Evolutionary conservation across 257 asterid species (phyloP), one percentile per base, ranked within the genome.

Genomic region (Capsicum baccatum): DNA sequence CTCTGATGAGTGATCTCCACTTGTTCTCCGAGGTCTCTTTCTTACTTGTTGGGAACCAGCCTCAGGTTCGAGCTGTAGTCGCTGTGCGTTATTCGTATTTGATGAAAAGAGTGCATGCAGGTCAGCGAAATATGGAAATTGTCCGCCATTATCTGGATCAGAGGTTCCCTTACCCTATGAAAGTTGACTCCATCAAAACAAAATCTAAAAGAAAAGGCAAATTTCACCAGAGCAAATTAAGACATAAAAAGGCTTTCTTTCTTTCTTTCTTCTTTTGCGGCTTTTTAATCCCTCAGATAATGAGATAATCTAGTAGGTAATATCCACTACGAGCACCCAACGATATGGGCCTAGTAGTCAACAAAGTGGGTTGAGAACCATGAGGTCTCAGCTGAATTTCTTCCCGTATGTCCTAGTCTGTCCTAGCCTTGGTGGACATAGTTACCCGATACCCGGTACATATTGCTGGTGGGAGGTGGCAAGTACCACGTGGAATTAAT

Each of bases 91-190:
- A 62, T 87, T 85, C 60, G 83, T 89, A 82, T 87, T 90, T 12
- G 89, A 83, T 1, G 89, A 80, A 39, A 93, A 91, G 39, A 89
- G 84, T 37, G 90, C 92, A 81, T 87, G 92, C 88, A 94, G 83
- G 85, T 92, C 97, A 17, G 89, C 87, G 50, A 85, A 93, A 83
- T 88, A 94, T 14, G 92, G 93, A 82, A 86, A 90, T 58, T 85
- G 91, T 15, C 78, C 86, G 84, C 82, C 86, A 26, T 55, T 87
- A 35, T 90, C 93, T 50, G 48, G 83, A 63, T 86, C 90, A 79
- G 88, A 83, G 48, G 86, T 84, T 84, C 91, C 94, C 79, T 85
- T 87, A 59, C 89, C 97, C 97, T 91, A 89, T 12, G 82, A 70
- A 54, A 70, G 4, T 81, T 14, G 66, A 83, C 82, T 50, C 19